Conservation (phyloP, 1,284 basidiomycete species). For the Inonotus hispidus region DNA sequence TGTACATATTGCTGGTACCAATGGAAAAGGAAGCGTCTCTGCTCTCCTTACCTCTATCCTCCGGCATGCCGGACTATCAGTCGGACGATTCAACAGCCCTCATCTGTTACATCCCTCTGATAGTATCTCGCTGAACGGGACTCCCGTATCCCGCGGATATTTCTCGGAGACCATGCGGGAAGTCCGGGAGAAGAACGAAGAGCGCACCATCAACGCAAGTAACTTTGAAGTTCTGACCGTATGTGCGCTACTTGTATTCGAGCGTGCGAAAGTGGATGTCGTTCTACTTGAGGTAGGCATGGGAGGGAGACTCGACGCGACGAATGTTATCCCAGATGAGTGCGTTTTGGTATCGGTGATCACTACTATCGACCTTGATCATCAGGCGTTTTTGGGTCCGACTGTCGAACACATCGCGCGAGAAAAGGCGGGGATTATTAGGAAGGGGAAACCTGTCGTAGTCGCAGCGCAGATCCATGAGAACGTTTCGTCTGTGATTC, state of each 20-base stretch:
- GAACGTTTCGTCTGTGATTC: constrained; percentile 43
- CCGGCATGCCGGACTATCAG: constrained; percentile 38
- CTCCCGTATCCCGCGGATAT: constrained; percentile 42
- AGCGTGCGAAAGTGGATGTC: constrained; percentile 65
- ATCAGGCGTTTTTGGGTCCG: constrained; percentile 83
- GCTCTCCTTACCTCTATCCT: constrained; percentile 80
- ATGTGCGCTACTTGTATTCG: constrained; percentile 71
- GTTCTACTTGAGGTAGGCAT: constrained; percentile 93
- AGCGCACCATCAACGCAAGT: constrained; percentile 47
- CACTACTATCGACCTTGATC: constrained; percentile 87
- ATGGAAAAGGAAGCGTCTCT: constrained; percentile 94
- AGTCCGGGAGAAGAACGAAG: constrained; percentile 49
- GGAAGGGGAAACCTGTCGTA: constrained; percentile 65
- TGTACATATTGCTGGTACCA: constrained; percentile 92
- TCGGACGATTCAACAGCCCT: constrained; percentile 91
- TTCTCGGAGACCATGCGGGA: constrained; percentile 48
- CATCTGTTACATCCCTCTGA: constrained; percentile 82
- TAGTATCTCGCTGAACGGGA: constrained; percentile 66
- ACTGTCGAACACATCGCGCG: constrained; percentile 71
- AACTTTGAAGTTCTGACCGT: constrained; percentile 85
- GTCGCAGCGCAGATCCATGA: constrained; percentile 63
- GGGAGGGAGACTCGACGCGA: constrained; percentile 91
- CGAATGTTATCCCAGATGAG: constrained; percentile 77
- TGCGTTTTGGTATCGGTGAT: constrained; percentile 76
- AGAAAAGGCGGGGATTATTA: constrained; percentile 84